phyloP scores from a whole-genome alignment of 805 yeast species.

The Kluyveromyces starmeri region DNA sequence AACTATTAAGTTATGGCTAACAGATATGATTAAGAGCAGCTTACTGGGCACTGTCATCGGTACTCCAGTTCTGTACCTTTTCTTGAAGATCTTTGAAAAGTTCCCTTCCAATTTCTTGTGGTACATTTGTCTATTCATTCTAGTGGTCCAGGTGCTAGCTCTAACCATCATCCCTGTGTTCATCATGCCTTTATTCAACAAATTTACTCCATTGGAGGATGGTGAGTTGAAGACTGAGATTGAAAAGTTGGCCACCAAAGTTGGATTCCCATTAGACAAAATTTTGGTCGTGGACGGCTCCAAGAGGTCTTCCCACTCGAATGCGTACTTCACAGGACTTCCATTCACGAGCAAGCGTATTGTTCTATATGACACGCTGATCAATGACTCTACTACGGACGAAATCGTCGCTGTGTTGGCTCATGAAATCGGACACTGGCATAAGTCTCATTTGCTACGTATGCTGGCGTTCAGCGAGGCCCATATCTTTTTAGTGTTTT shows the following conservation, averaged over 20 bases:
- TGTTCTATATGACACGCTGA: conserved; percentile 86
- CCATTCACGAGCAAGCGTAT: conserved; percentile 92
- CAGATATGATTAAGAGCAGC: conserved; percentile 59
- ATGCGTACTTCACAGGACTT: conserved; percentile 91
- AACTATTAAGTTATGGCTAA: conserved; percentile 61
- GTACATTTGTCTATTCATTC: conserved; percentile 65
- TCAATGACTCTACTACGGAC: conserved; percentile 62
- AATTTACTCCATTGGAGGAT: conserved; percentile 78
- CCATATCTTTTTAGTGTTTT: conserved; percentile 56
- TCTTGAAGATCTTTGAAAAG: conserved; percentile 71
- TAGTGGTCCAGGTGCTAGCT: conserved; percentile 61
- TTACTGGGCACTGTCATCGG: conserved; percentile 50
- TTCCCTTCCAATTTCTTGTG: conserved; percentile 76
- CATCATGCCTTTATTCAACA: conserved; percentile 90
- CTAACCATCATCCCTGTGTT: conserved; percentile 75
- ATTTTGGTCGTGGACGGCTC: conserved; percentile 94
- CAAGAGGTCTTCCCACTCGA: conserved; percentile 90
- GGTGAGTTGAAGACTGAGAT: conserved; percentile 81
- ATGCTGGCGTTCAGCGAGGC: conserved; percentile 57
- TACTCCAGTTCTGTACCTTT: conserved; percentile 62
- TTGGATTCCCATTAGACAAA: conserved; percentile 79
- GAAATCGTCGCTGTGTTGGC: conserved; percentile 93
- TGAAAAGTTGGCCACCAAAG: conserved; percentile 65
- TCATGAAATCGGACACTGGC: conserved; percentile 99
- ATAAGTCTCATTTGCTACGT: conserved; percentile 75